A percentile compares a stretch with the other conserved stretches of the same genome.
phyloP scores from a whole-genome alignment of 495 filamentous ascomycete species.

The Xylaria grammica region DNA sequence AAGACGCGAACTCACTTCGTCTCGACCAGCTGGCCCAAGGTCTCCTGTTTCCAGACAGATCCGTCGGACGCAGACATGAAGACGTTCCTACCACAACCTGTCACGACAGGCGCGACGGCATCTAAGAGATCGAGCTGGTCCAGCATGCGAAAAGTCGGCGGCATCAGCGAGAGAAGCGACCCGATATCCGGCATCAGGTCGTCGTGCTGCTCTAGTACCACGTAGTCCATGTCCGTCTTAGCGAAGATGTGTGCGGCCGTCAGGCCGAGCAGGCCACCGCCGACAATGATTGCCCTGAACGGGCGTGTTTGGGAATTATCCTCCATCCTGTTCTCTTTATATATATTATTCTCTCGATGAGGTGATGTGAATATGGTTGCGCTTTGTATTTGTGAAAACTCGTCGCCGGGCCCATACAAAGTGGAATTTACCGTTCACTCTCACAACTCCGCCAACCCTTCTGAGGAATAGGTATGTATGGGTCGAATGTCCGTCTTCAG shows the following conservation, averaged over 20 bases:
- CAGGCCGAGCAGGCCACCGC: conserved; percentile 57
- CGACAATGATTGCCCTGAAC: conserved; percentile 59
- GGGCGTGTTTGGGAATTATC: conserved; percentile 2
- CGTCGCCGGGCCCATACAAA: too few relatives aligned
- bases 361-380: too few relatives aligned
- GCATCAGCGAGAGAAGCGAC: conserved; percentile 44
- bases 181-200: conserved; percentile 51
- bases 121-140: conserved; percentile 56
- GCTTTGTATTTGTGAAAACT: too few relatives aligned
- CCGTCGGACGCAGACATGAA: conserved; percentile 34
- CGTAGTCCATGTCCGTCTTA: conserved; percentile 51
- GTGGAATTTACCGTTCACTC: too few relatives aligned
- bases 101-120: conserved; percentile 24
- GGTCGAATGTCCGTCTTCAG: too few relatives aligned
- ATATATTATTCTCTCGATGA: too few relatives aligned
- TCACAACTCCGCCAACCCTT: too few relatives aligned
- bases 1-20: neutral
- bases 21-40: conserved; percentile 10
- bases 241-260: conserved; percentile 54
- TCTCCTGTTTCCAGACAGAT: conserved; percentile 1
- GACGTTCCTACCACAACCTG: conserved; percentile 22
- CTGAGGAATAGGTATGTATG: too few relatives aligned
- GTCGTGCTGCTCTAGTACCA: conserved; percentile 51
- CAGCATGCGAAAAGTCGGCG: conserved; percentile 44
- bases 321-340: neutral